Base-by-base conservation (phyloP, 140 eudicot species). In the Ambrosia hybrid region DNA sequence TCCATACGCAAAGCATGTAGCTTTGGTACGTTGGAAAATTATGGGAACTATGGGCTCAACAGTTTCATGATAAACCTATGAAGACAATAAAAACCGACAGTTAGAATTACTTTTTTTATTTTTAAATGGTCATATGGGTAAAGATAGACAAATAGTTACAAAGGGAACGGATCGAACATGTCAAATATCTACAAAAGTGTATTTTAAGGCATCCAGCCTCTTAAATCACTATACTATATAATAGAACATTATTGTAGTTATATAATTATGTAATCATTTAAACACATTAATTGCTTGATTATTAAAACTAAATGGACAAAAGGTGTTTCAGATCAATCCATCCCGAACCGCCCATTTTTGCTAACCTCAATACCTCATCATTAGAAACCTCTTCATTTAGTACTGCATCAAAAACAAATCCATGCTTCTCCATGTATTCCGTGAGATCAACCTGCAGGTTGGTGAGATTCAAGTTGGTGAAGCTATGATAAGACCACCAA, bases 11-110 rank as follows among this genome's bases (percentile, higher is more conserved):
- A 94, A 94, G 84, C 99, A 94, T 36, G 99, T 94, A 59, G 99
- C 97, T 88, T 94, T 94, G 39, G 99, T 94, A 69, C 97, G 97
- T 75, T 94, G 99, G 75, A 94, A 94, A 66, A 94, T 90, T 60
- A 94, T 94, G 10, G 99, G 99, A 82, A 94, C 97, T 67, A 94
- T 94, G 78, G 99, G 99, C 85, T 88, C 99, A 76, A 94, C 97
- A 6, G 99, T 94, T 83, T 94, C 99, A 57, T 79, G 88, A 76
- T 94, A 94, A 15, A 94, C 99, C 99, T 94, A 82, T 7, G 66
- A 68, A 53, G 26, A 60, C 51, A 70, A 57, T 51, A 43, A 34
- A 30, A 30, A 30, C 34, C 2, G 0, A 30, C 34, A 62, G 30
- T 69, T 41, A 46, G 43, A 70, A 53, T 39, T 39, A 38, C 0